Conservation (phyloP, 73 alveolate genomes). For the Paramecium sonneborni region DNA sequence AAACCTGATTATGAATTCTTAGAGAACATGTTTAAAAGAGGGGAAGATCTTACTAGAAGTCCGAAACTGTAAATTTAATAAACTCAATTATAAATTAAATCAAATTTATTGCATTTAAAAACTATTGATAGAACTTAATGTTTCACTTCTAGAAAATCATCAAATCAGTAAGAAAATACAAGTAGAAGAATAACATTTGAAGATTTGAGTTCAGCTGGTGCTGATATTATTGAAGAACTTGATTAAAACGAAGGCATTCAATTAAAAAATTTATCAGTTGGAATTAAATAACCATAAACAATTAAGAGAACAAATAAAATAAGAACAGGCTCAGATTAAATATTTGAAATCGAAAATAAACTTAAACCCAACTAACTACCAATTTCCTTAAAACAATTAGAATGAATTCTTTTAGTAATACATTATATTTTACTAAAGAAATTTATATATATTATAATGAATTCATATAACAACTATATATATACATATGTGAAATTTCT, state of each 20-base stretch:
- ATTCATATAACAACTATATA: background rate
- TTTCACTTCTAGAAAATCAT: background rate
- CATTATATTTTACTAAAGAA: background rate
- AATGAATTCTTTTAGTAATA: background rate
- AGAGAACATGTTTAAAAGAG: slow-evolving; percentile 70
- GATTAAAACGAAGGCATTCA: background rate
- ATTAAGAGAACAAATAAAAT: background rate
- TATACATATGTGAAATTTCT: too few relatives aligned
- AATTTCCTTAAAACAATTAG: background rate
- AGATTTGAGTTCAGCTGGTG: slow-evolving; percentile 22
- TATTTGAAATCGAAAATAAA: background rate
- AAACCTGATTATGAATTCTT: slow-evolving; percentile 79
- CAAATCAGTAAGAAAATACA: background rate
- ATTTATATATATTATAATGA: background rate
- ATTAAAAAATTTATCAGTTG: background rate
- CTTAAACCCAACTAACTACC: background rate
- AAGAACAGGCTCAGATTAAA: background rate
- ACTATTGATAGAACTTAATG: background rate
- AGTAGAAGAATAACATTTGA: slow-evolving; percentile 43
- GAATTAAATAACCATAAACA: background rate
- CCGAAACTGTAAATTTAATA: slow-evolving; percentile 7
- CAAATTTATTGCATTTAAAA: background rate
- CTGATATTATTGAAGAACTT: slow-evolving; percentile 8
- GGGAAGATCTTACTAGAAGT: background rate
- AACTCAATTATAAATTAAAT: background rate